Evolutionary conservation across 768 basidiomycete species (phyloP), one percentile per base, ranked within the genome.

Genomic region (Hortiboletus flavorubellus): DNA sequence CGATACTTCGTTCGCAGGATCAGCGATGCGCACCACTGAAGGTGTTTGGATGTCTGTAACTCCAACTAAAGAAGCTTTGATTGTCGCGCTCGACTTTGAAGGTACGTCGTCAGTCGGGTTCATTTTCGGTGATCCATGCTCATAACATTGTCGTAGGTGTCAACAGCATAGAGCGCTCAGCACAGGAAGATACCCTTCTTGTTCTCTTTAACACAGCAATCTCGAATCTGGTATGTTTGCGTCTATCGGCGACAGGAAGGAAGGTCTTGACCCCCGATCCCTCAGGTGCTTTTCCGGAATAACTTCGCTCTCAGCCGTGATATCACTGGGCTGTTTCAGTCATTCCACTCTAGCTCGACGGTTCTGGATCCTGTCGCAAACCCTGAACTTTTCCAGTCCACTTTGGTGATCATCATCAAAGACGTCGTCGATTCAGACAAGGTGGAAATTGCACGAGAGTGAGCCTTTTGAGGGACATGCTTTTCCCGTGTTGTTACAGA

Each of bases 31-130:
- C 33, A 83, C 82, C 4, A 84, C 80, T 59, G 81, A 84, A 69
- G 83, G 83, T 18, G 80, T 85, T 26, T 85, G 83, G 83, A 79
- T 85, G 77, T 84, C 83, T 1, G 80, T 80, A 15, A 83, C 83
- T 2, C 85, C 84, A 0, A 84, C 85, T 0, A 71, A 78, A 29
- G 78, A 83, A 6, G 68, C 66, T 4, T 63, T 86, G 16, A 69
- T 85, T n/a, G 82, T 85, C 1, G 79, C 85, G 4, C 73, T 86
- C 10, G 84, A 86, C 58, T 86, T 86, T 55, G 84, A 86, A 76
- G 85, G 85, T 77, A 43, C 2, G 49, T 35, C 9, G 2, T 3
- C 15, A 4, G 12, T 37, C 15, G n/a, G 3, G 15, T 8, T 14
- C 16, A 30, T 21, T 35, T 15, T 33, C 51, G 75, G 21, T 16